phyloP scores from a whole-genome alignment of 495 filamentous ascomycete species.

The Astrocystis sublimbata region DNA sequence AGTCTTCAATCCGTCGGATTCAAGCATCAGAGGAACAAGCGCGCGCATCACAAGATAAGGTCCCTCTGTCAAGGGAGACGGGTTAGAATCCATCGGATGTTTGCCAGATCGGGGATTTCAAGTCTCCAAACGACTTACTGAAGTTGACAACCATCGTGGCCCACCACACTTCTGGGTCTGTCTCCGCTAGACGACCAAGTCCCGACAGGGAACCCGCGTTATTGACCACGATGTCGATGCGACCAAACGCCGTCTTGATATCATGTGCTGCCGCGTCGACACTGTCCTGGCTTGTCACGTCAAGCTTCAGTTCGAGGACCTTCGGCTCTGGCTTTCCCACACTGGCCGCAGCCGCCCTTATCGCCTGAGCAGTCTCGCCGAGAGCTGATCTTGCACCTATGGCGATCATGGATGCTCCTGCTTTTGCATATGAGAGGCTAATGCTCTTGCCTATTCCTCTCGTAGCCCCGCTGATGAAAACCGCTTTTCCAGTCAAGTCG shows the following conservation, averaged over 20 bases:
- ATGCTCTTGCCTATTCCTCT: constrained; percentile 46
- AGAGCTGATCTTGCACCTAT: constrained; percentile 49
- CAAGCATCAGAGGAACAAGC: constrained; percentile 43
- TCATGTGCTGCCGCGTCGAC: constrained; percentile 37
- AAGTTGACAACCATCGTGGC: constrained; percentile 48
- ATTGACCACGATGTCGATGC: constrained; percentile 56
- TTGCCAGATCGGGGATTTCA: too few species aligned
- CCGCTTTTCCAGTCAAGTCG: constrained; percentile 38
- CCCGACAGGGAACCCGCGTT: constrained; percentile 49
- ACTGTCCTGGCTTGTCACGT: constrained; percentile 42
- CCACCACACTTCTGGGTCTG: constrained; percentile 50
- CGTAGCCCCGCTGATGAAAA: constrained; percentile 54
- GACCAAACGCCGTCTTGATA: constrained; percentile 35
- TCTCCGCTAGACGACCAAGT: constrained; percentile 36
- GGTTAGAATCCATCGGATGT: too few species aligned
- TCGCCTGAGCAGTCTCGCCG: constrained; percentile 29
- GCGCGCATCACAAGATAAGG: constrained; percentile 44
- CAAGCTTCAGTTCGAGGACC: constrained; percentile 43
- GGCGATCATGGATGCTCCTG: constrained; percentile 47
- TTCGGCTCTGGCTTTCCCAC: constrained; percentile 32
- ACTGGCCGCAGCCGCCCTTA: constrained; percentile 41
- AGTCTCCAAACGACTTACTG: too few species aligned
- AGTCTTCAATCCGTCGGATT: constrained; percentile 38
- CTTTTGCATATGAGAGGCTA: constrained; percentile 39
- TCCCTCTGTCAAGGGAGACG: too few species aligned